These are phyloP conservation scores for Tuber indicum DNA, from an alignment of 495 filamentous ascomycete genomes.

Conservation along the genomic window DNA sequence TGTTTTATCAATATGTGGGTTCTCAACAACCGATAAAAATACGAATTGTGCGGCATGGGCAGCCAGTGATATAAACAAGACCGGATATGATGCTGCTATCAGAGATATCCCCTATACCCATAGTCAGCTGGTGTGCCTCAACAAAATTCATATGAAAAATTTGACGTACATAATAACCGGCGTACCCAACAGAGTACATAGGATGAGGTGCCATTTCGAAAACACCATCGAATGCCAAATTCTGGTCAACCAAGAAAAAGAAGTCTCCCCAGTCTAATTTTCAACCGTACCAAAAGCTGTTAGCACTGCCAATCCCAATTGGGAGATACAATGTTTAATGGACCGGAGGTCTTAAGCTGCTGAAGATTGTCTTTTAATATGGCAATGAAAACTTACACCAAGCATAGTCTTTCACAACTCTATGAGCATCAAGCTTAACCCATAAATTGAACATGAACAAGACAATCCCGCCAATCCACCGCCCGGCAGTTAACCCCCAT, in stretches of 20 bases:
- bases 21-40: constrained; percentile 84
- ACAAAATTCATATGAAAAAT: neutral
- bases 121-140: neutral
- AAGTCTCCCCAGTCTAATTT: constrained; percentile 87
- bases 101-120: constrained; percentile 70
- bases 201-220: constrained; percentile 99
- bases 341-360: neutral
- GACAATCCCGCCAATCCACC: constrained; percentile 73
- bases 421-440: constrained; percentile 96
- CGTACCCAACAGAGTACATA: constrained; percentile 98
- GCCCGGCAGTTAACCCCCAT: constrained; percentile 57
- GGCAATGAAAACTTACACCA: constrained; percentile 55
- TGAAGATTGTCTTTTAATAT: neutral
- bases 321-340: neutral
- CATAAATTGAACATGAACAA: constrained; percentile 94
- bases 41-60: constrained; percentile 92
- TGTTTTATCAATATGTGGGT: constrained; percentile 96
- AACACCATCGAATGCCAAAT: constrained; percentile 95
- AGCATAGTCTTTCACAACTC: constrained; percentile 98
- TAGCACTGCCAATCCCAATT: constrained; percentile 13
- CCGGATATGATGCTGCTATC: constrained; percentile 95
- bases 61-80: constrained; percentile 89
- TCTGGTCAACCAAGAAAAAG: constrained; percentile 96
- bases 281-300: constrained; percentile 6
- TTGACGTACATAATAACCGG: constrained; percentile 67